Percentiles rank a stretch among this genome's conserved stretches.
These are phyloP conservation scores for Kwoniella europaea DNA, from an alignment of 768 basidiomycete genomes.

Conservation along the genomic window DNA sequence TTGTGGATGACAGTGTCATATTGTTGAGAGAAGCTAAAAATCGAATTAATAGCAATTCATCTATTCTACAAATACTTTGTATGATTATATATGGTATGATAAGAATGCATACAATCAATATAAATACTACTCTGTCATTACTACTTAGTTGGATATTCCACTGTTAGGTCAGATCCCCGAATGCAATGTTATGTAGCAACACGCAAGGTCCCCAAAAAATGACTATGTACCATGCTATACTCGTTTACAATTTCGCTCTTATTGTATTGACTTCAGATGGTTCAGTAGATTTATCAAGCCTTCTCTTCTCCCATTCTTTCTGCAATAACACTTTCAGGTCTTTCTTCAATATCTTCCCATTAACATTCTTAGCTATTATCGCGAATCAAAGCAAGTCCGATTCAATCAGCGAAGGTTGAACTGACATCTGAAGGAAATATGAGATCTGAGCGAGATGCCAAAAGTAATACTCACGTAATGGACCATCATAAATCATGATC, in stretches of 20 bases:
- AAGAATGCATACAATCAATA: background rate
- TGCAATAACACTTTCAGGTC: slow-evolving; percentile 36
- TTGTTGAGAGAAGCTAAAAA: too few species aligned
- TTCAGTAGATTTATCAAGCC: too few species aligned
- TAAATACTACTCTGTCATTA: too few species aligned
- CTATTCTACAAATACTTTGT: too few species aligned
- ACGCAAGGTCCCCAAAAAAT: too few species aligned
- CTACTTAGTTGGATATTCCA: too few species aligned
- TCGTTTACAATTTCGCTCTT: slow-evolving; percentile 14
- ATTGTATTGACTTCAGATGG: background rate
- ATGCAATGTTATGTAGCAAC: too few species aligned
- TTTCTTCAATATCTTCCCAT: slow-evolving; percentile 51
- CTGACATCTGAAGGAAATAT: too few species aligned
- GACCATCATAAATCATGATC: slow-evolving; percentile 32
- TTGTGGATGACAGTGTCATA: too few species aligned
- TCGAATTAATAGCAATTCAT: too few species aligned
- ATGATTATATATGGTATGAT: background rate
- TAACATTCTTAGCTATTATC: slow-evolving; percentile 43
- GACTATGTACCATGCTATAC: background rate
- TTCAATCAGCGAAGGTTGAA: background rate
- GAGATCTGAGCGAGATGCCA: too few species aligned
- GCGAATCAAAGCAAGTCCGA: background rate
- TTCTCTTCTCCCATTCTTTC: slow-evolving; percentile 34
- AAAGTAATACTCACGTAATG: slow-evolving; percentile 46
- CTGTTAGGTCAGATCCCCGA: too few species aligned